Base-by-base conservation (phyloP, 306 rosid genomes). In the Cicer arietinum region DNA sequence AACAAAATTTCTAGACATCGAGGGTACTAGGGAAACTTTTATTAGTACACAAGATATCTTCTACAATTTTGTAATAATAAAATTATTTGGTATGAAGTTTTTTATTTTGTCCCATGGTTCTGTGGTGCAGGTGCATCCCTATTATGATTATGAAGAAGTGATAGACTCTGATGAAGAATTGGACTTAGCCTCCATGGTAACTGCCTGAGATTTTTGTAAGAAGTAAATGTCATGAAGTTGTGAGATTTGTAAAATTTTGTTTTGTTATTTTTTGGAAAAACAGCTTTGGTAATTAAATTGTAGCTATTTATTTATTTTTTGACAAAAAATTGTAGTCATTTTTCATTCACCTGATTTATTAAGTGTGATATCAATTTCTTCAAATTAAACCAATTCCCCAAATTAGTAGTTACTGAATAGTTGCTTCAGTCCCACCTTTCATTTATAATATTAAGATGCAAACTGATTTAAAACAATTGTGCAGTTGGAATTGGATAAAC, bases 131-230 rank as follows among this genome's bases (percentile, higher is more conserved):
- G 98, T 17, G 64, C 82, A 86, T 69, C 64, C 98, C 12, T 92
- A 83, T 45, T 92, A 92, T 47, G 86, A 92, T 73, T 92, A 14
- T 69, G 80, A 84, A 75, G 96, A 90, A 50, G 94, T 86, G 53
- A 79, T 92, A 66, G 96, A 92, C 82, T 92, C 98, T 0, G 96
- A 92, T 14, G 94, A 89, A 78, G 98, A 92, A 76, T 77, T 90
- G 84, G 98, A 92, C 79, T 74, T 92, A 85, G 83, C 90, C 40
- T 82, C 94, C 39, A 92, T 92, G 98, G 91, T 83, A 67, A 90
- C 92, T 62, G 10, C 89, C 16, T 78, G 79, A 84, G 56, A 41
- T 46, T 59, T 77, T 48, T 71, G 45, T 30, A 41, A 10, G 76
- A 48, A 76, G 65, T 45, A 60, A 66, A 42, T 74, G 46, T 62